Evolutionary conservation across 305 asterid genomes (phyloP), one percentile per base, ranked within the genome.

Genomic region (Solanum hybrid): DNA sequence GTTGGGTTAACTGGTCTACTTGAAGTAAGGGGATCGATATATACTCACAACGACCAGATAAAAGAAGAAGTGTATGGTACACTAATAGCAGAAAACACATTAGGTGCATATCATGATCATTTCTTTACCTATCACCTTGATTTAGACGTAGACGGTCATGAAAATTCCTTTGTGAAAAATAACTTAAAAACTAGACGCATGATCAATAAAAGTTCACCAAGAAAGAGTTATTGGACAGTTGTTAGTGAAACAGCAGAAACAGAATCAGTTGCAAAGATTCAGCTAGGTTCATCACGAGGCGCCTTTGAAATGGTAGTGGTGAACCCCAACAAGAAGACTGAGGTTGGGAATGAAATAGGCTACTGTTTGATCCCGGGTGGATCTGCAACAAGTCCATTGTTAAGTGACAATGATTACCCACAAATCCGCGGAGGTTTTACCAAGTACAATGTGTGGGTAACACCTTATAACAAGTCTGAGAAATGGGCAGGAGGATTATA

Each of bases 1-100:
- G 91, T 94, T 26, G 97, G 96, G 15, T 60, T 95, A 91, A 93
- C 94, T 2, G 98, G 98, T 38, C 10, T 95, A 56, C 95, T 96
- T 32, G 96, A 88, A 91, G 94, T 90, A 34, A 93, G 93, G 90
- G 97, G 93, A 91, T 89, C 95, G 2, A n/a, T 32, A 22, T 93
- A 93, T 88, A 92, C 94, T n/a, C 92, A 92, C 77, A 94, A 87
- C 35, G 95, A 95, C 38, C 95, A 95, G 51, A 93, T 94, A 71
- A 80, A 89, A 3, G 96, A 93, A 76, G 98, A 94, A 89, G 92
- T 90, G 4, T 95, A 94, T 5, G 98, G 98, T 11, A 92, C 94
- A 45, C 34, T 95, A 40, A 27, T 96, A 90, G 73, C 98, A 27
- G 95, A 95, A 69, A 93, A 96, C 92, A 90, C 94, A 0, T 71